phyloP scores from a whole-genome alignment of 805 yeast genomes.

The Hanseniaspora osmophila region DNA sequence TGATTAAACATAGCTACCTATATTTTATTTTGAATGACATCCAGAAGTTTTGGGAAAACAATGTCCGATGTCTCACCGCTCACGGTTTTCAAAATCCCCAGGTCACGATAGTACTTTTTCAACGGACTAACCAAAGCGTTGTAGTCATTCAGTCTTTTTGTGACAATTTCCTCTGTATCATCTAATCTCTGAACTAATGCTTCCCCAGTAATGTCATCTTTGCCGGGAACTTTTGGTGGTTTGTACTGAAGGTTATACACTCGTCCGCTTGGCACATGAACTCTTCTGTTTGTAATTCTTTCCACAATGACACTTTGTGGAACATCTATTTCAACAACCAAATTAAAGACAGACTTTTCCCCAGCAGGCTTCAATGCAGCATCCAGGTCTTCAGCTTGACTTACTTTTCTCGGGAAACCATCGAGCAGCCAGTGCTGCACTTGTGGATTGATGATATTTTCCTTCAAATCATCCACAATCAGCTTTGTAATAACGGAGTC shows the following conservation, averaged over 20 bases:
- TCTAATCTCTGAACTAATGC: slow-evolving; percentile 67
- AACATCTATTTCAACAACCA: slow-evolving; percentile 78
- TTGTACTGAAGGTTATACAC: slow-evolving; percentile 76
- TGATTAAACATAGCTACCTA: not conserved
- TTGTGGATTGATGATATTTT: slow-evolving; percentile 29
- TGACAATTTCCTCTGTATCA: slow-evolving; percentile 65
- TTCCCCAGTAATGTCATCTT: slow-evolving; percentile 85
- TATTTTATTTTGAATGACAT: slow-evolving; percentile 25
- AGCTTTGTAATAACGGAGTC: slow-evolving; percentile 52
- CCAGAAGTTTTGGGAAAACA: slow-evolving; percentile 56
- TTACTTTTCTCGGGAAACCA: slow-evolving; percentile 77
- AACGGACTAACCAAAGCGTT: slow-evolving; percentile 47
- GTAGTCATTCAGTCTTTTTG: slow-evolving; percentile 51
- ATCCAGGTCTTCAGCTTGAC: slow-evolving; percentile 55
- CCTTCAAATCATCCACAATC: slow-evolving; percentile 25
- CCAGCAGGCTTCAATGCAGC: slow-evolving; percentile 23
- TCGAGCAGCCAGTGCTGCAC: slow-evolving; percentile 60
- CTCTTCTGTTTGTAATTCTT: slow-evolving; percentile 74
- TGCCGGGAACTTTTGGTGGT: slow-evolving; percentile 73
- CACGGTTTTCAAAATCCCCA: slow-evolving; percentile 40
- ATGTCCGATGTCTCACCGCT: slow-evolving; percentile 74
- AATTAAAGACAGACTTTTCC: slow-evolving; percentile 35
- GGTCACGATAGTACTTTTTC: slow-evolving; percentile 40
- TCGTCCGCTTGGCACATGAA: slow-evolving; percentile 74
- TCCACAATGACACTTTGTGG: slow-evolving; percentile 73